A percentile compares a stretch with the other conserved stretches of the same genome.
phyloP scores from a whole-genome alignment of 2,329 filamentous ascomycete genomes.

The Exophiala alcalophila region DNA sequence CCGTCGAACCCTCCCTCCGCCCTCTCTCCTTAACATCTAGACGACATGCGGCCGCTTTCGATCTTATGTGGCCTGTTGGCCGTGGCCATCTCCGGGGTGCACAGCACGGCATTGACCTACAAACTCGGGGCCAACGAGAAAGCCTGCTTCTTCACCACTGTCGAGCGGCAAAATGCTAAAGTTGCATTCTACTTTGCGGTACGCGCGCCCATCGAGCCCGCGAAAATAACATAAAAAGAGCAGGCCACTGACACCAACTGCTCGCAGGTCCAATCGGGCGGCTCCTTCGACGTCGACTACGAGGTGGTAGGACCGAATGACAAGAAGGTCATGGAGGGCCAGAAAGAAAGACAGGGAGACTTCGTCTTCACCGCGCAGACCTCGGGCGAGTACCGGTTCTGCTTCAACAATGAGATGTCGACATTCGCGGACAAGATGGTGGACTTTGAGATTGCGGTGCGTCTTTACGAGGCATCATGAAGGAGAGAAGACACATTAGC shows the following conservation, averaged over 20 bases:
- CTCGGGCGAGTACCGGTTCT: slow-evolving; percentile 88
- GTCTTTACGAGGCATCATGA: slow-evolving; percentile 41
- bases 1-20: neutral
- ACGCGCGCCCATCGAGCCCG: slow-evolving; percentile 39
- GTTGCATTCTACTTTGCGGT: slow-evolving; percentile 99
- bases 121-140: slow-evolving; percentile 86
- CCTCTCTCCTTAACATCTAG: neutral
- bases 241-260: neutral
- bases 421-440: slow-evolving; percentile 97
- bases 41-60: slow-evolving; percentile 62
- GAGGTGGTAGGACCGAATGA: slow-evolving; percentile 76
- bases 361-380: slow-evolving; percentile 95
- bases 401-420: slow-evolving; percentile 98
- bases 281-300: slow-evolving; percentile 97
- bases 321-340: slow-evolving; percentile 77
- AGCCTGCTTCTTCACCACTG: slow-evolving; percentile 87
- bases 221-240: too few relatives aligned
- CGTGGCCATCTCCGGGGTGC: slow-evolving; percentile 65
- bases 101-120: slow-evolving; percentile 91
- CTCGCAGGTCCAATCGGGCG: slow-evolving; percentile 87
- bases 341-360: slow-evolving; percentile 92
- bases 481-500: slow-evolving; percentile 26
- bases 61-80: slow-evolving; percentile 68
- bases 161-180: slow-evolving; percentile 77
- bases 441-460: slow-evolving; percentile 92